A percentile compares a stretch with the other conserved stretches of the same genome.
Evolutionary conservation across 192 early-diverging fungal species (phyloP).

Genomic region (Podila horticola): DNA sequence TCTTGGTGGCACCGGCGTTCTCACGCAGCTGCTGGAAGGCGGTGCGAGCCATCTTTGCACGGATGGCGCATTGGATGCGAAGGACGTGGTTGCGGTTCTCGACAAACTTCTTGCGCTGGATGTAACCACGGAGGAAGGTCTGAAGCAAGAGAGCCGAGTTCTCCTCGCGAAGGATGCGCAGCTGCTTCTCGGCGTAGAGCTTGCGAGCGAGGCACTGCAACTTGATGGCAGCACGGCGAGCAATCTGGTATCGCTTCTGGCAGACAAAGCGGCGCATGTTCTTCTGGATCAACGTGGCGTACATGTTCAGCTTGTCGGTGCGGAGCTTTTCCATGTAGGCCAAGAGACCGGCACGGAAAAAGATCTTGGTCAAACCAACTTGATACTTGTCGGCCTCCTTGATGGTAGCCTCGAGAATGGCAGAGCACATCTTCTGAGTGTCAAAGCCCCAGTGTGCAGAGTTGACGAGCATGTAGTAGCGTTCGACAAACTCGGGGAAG

Average conservation of each 20-base stretch:
- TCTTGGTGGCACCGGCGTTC: constrained; percentile 74
- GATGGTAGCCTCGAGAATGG: constrained; percentile 75
- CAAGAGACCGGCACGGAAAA: constrained; percentile 97
- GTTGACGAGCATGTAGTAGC: constrained; percentile 72
- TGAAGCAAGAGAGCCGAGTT: constrained; percentile 83
- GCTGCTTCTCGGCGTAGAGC: constrained; percentile 61
- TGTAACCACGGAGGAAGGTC: constrained; percentile 72
- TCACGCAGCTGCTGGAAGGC: constrained; percentile 68
- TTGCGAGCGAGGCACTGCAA: constrained; percentile 78
- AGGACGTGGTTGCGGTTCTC: constrained; percentile 63
- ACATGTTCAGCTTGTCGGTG: constrained; percentile 82
- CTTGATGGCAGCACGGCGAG: constrained; percentile 65
- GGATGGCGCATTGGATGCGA: constrained; percentile 70
- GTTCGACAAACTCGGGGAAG: constrained; percentile 93
- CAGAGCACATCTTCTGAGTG: constrained; percentile 65
- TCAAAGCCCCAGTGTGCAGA: constrained; percentile 68
- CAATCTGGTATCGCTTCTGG: constrained; percentile 63
- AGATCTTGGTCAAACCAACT: constrained; percentile 95
- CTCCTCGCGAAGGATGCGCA: constrained; percentile 67
- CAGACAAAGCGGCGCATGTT: constrained; percentile 79
- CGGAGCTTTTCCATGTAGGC: constrained; percentile 92
- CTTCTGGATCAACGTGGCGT: constrained; percentile 91
- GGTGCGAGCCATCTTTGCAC: constrained; percentile 72
- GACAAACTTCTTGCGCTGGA: constrained; percentile 62
- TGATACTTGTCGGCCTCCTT: constrained; percentile 89